phyloP scores from a whole-genome alignment of 371 early-diverging fungal species.

The Mucor indicus region DNA sequence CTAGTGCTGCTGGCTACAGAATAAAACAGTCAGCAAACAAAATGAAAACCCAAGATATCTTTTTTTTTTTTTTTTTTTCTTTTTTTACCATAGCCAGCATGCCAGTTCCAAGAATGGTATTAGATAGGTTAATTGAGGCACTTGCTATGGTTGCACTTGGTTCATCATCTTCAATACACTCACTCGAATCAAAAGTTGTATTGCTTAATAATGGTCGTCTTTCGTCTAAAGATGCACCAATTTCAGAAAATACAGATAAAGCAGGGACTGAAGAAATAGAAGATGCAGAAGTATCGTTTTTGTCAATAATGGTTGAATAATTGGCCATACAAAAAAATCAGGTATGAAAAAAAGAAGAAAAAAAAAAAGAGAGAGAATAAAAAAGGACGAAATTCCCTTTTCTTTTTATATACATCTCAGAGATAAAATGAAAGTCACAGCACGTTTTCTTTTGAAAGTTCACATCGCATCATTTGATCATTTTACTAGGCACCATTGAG shows the following conservation, averaged over 20 bases:
- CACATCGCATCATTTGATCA: no score
- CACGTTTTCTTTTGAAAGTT: no score
- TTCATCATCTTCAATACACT: conserved; percentile 5
- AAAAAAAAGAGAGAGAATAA: no score
- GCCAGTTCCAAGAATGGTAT: conserved; percentile 96
- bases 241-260: conserved; percentile 18
- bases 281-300: conserved; percentile 21
- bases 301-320: conserved; percentile 30
- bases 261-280: conserved; percentile 27
- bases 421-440: no score
- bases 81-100: conserved; percentile 91
- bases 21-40: neutral
- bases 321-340: conserved; percentile 15
- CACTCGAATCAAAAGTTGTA: neutral
- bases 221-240: conserved; percentile 20
- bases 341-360: conserved; percentile 3
- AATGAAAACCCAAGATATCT: neutral
- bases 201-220: conserved; percentile 25
- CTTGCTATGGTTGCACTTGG: conserved; percentile 34
- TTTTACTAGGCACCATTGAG: no score
- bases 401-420: no score
- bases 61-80: neutral
- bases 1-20: conserved; percentile 76
- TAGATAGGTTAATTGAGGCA: conserved; percentile 75
- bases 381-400: no score